Base-by-base conservation (phyloP, 2,329 filamentous ascomycete genomes). In the Samsoniella hepiali region DNA sequence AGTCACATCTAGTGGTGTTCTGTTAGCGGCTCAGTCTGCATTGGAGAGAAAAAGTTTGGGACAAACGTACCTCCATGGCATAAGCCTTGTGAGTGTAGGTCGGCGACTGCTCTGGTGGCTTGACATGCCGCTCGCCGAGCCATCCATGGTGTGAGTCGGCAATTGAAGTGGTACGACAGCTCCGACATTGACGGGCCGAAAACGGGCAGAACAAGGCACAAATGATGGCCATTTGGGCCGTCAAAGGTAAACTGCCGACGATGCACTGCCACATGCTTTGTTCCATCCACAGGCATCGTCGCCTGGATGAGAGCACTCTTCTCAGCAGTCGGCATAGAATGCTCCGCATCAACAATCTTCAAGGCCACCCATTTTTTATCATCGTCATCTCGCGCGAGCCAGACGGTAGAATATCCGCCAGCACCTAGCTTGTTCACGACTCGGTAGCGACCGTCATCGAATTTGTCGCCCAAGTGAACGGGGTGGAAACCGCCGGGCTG, bases 351-450 rank as follows among this genome's bases (percentile, higher is more conserved):
- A 44, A 70, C 61, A 31, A 71, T 70, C 56, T 71, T 72, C 50
- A 72, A 56, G 17, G 69, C 69, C 40, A 69, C 66, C 66, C 65
- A 70, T 42, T 49, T 64, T 7, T 57, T 40, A 11, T 56, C 47
- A 3, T 10, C 42, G 2, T 62, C 50, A 38, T 80, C 77, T 27
- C 70, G 67, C 27, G 74, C 77, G 54, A 80, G 73, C 79, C 77
- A 81, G 42, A 80, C 77, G 1, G 79, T 81, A 4, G 76, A 77
- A 66, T 70, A 78, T 6, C 73, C 73, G 42, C 79, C 78, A 62
- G 69, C 76, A 53, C 78, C 77, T 49, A 81, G 68, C 67, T 81
- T 81, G 56, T 78, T 72, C 40, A 76, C 65, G 38, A 80, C 66
- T 53, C 72, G 69, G 65, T 81, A 81, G 27, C 76, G 73, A 13